Evolutionary conservation across 805 yeast genomes (phyloP), one percentile per base, ranked within the genome.

Genomic region (Maudiozyma pseudohumilis): DNA sequence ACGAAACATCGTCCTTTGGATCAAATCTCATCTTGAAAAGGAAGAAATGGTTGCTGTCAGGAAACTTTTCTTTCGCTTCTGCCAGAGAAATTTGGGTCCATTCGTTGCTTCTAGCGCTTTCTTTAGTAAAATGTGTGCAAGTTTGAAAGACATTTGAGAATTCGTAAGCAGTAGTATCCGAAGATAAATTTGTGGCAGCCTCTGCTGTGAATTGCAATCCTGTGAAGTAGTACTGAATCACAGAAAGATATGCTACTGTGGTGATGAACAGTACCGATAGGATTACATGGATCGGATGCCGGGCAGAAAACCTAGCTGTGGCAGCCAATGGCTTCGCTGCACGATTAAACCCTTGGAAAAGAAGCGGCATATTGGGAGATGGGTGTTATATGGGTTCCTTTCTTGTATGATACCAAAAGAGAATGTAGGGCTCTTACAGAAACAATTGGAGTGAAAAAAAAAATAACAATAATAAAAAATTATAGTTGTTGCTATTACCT

Each of bases 211-310:
- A 42, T 42, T 42, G 53, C 69, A 40, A 75, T 35, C 55, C 53
- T 38, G 43, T 70, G 36, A 72, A 64, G 55, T 78, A 80, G 43
- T 78, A 77, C 46, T 80, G 85, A 25, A 81, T 75, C 3, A 80
- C 72, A 3, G 88, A 72, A 41, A 88, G 68, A 56, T 88, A 89
- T 7, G 89, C 80, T 37, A 83, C 63, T 3, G 95, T 80, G 2
- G 94, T 92, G 29, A 85, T 56, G 34, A 87, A 61, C 11, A 89
- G 70, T 5, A 86, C 72, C 40, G 75, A 52, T 33, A 86, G 75
- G 37, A 88, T 77, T 38, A 86, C 72, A 60, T 88, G 97, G 47
- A 89, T 84, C 13, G 98, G 98, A 53, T 78, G 72, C 42, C 74
- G 72, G 11, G 95, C 92, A 37, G 89, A 75, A 17, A 70, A 56